Conservation (phyloP, 2,329 filamentous ascomycete species). For the Aspergillus tubingensis region DNA sequence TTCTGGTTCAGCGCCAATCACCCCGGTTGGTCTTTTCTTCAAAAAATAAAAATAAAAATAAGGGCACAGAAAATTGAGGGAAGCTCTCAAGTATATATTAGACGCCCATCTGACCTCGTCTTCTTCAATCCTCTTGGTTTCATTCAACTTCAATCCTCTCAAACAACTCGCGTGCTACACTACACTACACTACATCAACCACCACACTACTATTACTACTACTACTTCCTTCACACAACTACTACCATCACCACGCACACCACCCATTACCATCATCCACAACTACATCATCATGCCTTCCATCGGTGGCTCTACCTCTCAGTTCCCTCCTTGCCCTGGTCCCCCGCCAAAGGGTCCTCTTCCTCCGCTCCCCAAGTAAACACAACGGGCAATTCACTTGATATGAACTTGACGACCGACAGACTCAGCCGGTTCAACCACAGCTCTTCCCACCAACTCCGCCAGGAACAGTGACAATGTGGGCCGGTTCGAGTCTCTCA, state of each 20-base stretch:
- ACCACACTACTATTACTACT: slow-evolving; percentile 6
- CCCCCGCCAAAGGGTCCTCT: slow-evolving; percentile 44
- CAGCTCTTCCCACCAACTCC: slow-evolving; percentile 18
- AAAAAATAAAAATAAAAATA: slow-evolving; percentile 16
- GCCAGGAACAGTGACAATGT: slow-evolving; percentile 2
- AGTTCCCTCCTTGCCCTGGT: slow-evolving; percentile 43
- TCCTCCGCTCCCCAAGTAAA: slow-evolving; percentile 44
- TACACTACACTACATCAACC: slow-evolving; percentile 9
- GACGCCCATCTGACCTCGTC: slow-evolving; percentile 19
- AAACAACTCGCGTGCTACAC: background rate
- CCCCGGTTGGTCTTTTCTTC: slow-evolving; percentile 12
- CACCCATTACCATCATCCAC: background rate
- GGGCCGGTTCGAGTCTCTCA: slow-evolving; percentile 22
- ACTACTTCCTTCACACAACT: background rate
- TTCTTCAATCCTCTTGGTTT: slow-evolving; percentile 8
- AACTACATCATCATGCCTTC: slow-evolving; percentile 37
- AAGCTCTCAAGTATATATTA: slow-evolving; percentile 22
- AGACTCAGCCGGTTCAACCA: slow-evolving; percentile 27
- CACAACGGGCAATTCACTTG: slow-evolving; percentile 18
- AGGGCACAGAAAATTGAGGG: slow-evolving; percentile 10
- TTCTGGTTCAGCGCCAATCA: slow-evolving; percentile 12
- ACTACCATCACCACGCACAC: slow-evolving; percentile 16
- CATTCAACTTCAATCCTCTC: background rate
- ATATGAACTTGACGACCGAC: slow-evolving; percentile 38
- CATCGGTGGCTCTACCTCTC: slow-evolving; percentile 33